These are phyloP conservation scores for Penicillium arizonense DNA, from an alignment of 495 filamentous ascomycete species.

Conservation along the genomic window DNA sequence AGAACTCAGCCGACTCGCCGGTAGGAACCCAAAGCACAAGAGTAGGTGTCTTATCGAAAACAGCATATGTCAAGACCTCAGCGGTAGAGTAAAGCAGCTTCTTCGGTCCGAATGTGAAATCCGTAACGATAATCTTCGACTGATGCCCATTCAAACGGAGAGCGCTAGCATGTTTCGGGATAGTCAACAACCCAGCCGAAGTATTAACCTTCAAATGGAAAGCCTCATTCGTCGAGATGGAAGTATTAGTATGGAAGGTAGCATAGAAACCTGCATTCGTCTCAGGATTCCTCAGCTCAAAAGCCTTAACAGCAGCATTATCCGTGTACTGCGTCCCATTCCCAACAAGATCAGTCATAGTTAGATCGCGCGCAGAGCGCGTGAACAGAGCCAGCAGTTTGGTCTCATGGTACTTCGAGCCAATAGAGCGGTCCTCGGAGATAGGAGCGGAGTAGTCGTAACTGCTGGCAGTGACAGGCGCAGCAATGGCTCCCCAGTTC, in stretches of 20 bases:
- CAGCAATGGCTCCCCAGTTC: conserved; percentile 53
- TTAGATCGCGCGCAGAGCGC: conserved; percentile 51
- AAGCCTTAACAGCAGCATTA: conserved; percentile 43
- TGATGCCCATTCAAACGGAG: conserved; percentile 57
- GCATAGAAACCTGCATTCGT: conserved; percentile 58
- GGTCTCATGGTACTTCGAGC: conserved; percentile 59
- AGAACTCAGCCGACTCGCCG: conserved; percentile 55
- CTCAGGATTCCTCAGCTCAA: conserved; percentile 54
- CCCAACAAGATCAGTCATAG: conserved; percentile 50
- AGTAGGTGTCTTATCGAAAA: conserved; percentile 46
- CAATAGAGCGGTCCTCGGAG: conserved; percentile 55
- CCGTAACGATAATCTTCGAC: conserved; percentile 60
- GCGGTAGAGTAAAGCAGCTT: conserved; percentile 60
- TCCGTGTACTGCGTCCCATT: conserved; percentile 58
- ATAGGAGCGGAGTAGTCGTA: conserved; percentile 63
- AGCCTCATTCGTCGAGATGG: conserved; percentile 40
- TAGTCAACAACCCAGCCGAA: conserved; percentile 48
- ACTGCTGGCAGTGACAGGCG: conserved; percentile 47
- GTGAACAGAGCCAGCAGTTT: conserved; percentile 58
- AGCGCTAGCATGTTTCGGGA: conserved; percentile 36
- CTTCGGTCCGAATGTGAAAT: conserved; percentile 50
- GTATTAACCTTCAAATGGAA: conserved; percentile 56
- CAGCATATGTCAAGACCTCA: conserved; percentile 53
- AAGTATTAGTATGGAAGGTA: conserved; percentile 48
- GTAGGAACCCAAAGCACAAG: conserved; percentile 54